Base-by-base conservation (phyloP, 2,329 filamentous ascomycete species). In the Colletotrichum neosansevieriae region DNA sequence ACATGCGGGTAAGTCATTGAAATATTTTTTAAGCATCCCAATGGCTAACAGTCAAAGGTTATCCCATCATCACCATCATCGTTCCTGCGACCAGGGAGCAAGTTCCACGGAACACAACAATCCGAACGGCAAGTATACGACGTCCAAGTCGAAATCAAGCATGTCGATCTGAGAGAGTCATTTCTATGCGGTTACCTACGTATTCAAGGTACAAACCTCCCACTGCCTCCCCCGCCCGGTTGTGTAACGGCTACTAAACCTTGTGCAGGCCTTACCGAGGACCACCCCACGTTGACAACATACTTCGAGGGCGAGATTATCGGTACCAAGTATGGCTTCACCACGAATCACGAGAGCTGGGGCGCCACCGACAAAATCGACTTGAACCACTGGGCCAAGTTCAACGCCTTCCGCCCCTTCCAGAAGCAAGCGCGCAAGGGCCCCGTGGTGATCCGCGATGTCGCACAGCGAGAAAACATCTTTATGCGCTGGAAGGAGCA, bases 401-500 rank as follows among this genome's bases (percentile, higher is more conserved):
- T 99, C 78, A 87, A 89, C 2, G 92, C 94, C 9, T 98, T 97
- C 85, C 88, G 91, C 61, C 94, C 93, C 2, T 89, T 95, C 67
- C 79, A 83, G 50, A 89, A 88, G 74, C 82, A 85, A 66, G 86
- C 85, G 38, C 83, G 83, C 51, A 89, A 86, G 73, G 87, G 88
- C 15, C 78, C 88, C 21, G 79, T 85, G 32, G 73, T 76, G 83
- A 84, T 89, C 83, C 82, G 90, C 83, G 91, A 97, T 73, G 88
- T 91, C 73, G 88, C 89, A 54, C 92, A 97, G 76, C 86, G 90
- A 71, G 94, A 98, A 73, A 91, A 97, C 77, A 91, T 99, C 36
- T 99, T 98, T 76, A 99, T 99, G 96, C 90, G 96, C 69, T 99
- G 96, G 96, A 99, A 99, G 80, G 96, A 99, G 77, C 94, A 97